Base-by-base conservation (phyloP, 2,329 filamentous ascomycete species). In the Penicillium hesseltinei region DNA sequence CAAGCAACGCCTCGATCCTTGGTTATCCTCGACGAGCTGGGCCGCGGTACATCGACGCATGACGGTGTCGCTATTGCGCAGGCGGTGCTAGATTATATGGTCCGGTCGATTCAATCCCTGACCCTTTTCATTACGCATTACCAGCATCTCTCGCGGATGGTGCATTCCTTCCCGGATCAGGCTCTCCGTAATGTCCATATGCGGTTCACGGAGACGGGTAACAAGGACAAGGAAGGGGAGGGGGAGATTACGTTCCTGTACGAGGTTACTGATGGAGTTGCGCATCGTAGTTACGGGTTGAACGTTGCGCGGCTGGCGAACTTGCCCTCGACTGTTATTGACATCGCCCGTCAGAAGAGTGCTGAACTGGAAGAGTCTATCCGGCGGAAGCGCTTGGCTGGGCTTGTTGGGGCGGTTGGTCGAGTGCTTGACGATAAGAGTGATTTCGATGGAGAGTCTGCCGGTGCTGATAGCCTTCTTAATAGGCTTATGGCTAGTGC, bases 101-200 rank as follows among this genome's bases (percentile, higher is more conserved):
- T 95, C 27, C 82, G 86, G 25, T 84, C 92, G 17, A 83, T 88
- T 0, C 81, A 83, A 52, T 91, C 91, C 60, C 81, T 97, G 46
- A 96, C 91, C 6, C 81, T 99, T 42, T 99, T 99, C 79, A 96
- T 99, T 73, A 99, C 94, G 4, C 94, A 99, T 77, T 99, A 99
- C 74, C 94, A 99, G 77, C 88, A 88, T 63, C 83, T 99, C 0
- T 81, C 83, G n/a, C 85, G 87, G 10, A 82, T 96, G 61, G 88
- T 87, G 10, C 83, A 86, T 27, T 86, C 85, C 1, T 89, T 95
- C 57, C 79, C 80, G 15, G 73, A 80, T 7, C 81, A 82, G 1
- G 88, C 85, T 67, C 72, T 97, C 65, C 86, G 82, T 66, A 97
- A 97, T 72, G 90, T 97, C 46, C 94, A 99, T 72, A 97, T 99